phyloP scores from a whole-genome alignment of 345 rosid genomes.

The Linum usitatissimum region DNA sequence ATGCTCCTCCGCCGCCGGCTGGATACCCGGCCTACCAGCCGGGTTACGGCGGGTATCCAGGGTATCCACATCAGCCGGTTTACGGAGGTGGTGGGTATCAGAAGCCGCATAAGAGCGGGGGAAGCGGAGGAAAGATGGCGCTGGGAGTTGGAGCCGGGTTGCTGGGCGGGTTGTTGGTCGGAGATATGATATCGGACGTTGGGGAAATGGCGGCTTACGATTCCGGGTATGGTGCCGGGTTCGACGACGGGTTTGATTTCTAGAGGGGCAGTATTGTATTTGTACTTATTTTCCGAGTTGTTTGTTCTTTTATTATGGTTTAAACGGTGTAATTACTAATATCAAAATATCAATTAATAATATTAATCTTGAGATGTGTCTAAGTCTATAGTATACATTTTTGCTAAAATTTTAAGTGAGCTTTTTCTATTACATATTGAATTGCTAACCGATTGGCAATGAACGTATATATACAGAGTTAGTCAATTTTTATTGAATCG shows the following conservation, averaged over 20 bases:
- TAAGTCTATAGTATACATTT: too few relatives aligned
- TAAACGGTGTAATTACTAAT: too few relatives aligned
- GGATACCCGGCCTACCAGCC: conserved; percentile 15
- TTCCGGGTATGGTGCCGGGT: conserved; percentile 15
- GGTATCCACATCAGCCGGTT: conserved; percentile 4
- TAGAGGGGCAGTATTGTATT: background rate
- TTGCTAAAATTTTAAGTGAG: too few relatives aligned
- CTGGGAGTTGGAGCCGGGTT: conserved; percentile 31
- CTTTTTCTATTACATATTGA: too few relatives aligned
- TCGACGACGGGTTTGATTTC: conserved; percentile 15
- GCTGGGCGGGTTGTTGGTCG: conserved; percentile 30
- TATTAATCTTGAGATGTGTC: too few relatives aligned
- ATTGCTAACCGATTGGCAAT: too few relatives aligned
- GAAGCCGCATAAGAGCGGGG: conserved; percentile 16
- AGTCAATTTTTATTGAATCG: too few relatives aligned
- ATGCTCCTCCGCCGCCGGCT: background rate
- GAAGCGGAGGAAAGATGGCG: conserved; percentile 18
- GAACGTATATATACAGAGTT: too few relatives aligned
- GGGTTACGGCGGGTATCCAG: conserved; percentile 10
- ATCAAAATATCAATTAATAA: too few relatives aligned
- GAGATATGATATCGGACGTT: conserved; percentile 23
- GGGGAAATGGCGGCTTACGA: conserved; percentile 7
- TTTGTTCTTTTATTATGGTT: background rate
- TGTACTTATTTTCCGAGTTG: background rate
- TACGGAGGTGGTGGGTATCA: conserved; percentile 15